Evolutionary conservation across 2,329 filamentous ascomycete genomes (phyloP), one percentile per base, ranked within the genome.

Genomic region (Pseudogymnoascus sp.): DNA sequence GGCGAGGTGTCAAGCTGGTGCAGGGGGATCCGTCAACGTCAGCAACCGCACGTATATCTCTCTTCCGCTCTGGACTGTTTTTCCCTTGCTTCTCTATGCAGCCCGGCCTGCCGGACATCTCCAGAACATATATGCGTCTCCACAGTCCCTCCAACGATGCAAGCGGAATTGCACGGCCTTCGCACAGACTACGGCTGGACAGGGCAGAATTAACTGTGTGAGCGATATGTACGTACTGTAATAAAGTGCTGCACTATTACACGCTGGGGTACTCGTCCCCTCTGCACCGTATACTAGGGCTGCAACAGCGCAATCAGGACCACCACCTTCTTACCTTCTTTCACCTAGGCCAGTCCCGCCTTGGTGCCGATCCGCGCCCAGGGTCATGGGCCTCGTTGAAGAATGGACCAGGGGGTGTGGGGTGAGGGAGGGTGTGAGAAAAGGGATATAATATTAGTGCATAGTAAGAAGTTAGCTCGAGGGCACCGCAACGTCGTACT

Each of bases 71-170:
- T 5, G 25, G 6, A 6, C n/a, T 34, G 46, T 34, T 56, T 56
- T 34, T 56, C 28, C 46, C 46, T 56, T 34, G 46, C 10, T 56
- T 56, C 46, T 18, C 25, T 34, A n/a, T 1, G 28, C 18, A 56
- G 46, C 25, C 25, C 25, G n/a, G 25, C n/a, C 2, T 18, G 28
- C 46, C n/a, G 46, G 46, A 56, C 28, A 56, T 56, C 25, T 56
- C 18, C n/a, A 56, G 46, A 56, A 34, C 46, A 56, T 56, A 56
- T 56, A 56, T 56, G 46, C 46, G 46, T 56, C 46, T 10, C 46
- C 46, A 56, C 46, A 56, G 3, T 56, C 46, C 8, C n/a, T 34
- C 25, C 5, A 56, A 34, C 12, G n/a, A 56, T 12, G 25, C n/a
- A 56, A 5, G n/a, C 46, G 28, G 46, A 56, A 56, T 56, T 18